A percentile compares a stretch with the other conserved stretches of the same genome.
phyloP scores from a whole-genome alignment of 83 land plant genomes.

The Diphasiastrum complanatum region DNA sequence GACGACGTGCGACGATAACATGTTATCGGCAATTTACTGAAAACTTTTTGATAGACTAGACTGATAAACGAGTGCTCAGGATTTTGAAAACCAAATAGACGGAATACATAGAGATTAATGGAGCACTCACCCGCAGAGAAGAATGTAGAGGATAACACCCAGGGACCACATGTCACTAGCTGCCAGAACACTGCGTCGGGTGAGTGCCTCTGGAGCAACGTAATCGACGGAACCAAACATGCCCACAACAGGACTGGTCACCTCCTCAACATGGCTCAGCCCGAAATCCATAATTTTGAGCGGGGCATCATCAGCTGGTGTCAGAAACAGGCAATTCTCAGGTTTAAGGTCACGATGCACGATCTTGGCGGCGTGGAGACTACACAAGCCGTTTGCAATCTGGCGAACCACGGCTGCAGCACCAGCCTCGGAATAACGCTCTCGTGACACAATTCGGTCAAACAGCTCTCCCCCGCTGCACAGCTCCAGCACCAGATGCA shows the following conservation, averaged over 20 bases:
- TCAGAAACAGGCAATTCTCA: slow-evolving; percentile 52
- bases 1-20: too few relatives aligned
- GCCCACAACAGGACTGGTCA: slow-evolving; percentile 53
- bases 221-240: slow-evolving; percentile 70
- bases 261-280: slow-evolving; percentile 49
- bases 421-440: slow-evolving; percentile 38
- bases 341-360: slow-evolving; percentile 70
- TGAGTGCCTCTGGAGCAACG: slow-evolving; percentile 60
- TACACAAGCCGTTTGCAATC: slow-evolving; percentile 40
- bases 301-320: slow-evolving; percentile 25
- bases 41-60: too few relatives aligned
- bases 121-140: slow-evolving; percentile 53
- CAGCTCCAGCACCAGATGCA: slow-evolving; percentile 61
- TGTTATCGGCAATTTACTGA: too few relatives aligned
- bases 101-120: not conserved
- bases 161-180: slow-evolving; percentile 74
- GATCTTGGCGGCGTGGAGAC: slow-evolving; percentile 40
- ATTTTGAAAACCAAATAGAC: too few relatives aligned
- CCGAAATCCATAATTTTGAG: slow-evolving; percentile 79
- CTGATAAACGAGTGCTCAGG: too few relatives aligned
- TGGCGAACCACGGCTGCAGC: slow-evolving; percentile 49
- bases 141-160: slow-evolving; percentile 64
- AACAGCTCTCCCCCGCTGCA: slow-evolving; percentile 68
- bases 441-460: slow-evolving; percentile 47
- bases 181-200: slow-evolving; percentile 23